Evolutionary conservation across 106 monocot species (phyloP).

Genomic region (Apostasia shenzhenica): DNA sequence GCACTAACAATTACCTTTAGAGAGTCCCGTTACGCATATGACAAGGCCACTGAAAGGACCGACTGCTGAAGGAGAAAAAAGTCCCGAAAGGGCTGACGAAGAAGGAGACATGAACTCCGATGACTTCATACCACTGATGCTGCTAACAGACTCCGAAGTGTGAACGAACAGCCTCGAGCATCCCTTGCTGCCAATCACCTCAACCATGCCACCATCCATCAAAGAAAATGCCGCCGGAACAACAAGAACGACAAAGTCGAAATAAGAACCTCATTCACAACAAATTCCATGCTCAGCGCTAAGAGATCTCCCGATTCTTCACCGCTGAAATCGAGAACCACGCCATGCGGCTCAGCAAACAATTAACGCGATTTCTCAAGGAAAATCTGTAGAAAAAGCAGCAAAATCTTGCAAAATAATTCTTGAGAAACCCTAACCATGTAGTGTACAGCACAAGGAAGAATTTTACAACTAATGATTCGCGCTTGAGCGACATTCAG

Average conservation of each 20-base stretch:
- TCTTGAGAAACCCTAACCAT: too few relatives aligned
- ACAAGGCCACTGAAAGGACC: slow-evolving; percentile 72
- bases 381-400: too few relatives aligned
- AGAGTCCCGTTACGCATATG: slow-evolving; percentile 92
- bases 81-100: slow-evolving; percentile 11
- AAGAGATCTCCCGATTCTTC: not conserved
- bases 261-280: not conserved
- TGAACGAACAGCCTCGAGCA: slow-evolving; percentile 64
- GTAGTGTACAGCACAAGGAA: too few relatives aligned
- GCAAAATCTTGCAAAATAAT: too few relatives aligned
- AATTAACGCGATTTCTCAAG: too few relatives aligned
- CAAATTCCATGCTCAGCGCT: not conserved
- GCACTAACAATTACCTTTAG: slow-evolving; percentile 60
- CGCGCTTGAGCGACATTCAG: too few relatives aligned
- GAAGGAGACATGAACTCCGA: slow-evolving; percentile 35
- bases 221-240: not conserved
- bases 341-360: not conserved
- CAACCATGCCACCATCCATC: slow-evolving; percentile 48
- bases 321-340: not conserved
- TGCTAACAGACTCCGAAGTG: slow-evolving; percentile 13
- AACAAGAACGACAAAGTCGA: not conserved
- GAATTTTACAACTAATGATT: too few relatives aligned
- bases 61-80: not conserved
- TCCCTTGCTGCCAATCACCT: slow-evolving; percentile 63
- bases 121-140: slow-evolving; percentile 18